Base-by-base conservation (phyloP, 1,284 basidiomycete species). In the Pterula multifida region DNA sequence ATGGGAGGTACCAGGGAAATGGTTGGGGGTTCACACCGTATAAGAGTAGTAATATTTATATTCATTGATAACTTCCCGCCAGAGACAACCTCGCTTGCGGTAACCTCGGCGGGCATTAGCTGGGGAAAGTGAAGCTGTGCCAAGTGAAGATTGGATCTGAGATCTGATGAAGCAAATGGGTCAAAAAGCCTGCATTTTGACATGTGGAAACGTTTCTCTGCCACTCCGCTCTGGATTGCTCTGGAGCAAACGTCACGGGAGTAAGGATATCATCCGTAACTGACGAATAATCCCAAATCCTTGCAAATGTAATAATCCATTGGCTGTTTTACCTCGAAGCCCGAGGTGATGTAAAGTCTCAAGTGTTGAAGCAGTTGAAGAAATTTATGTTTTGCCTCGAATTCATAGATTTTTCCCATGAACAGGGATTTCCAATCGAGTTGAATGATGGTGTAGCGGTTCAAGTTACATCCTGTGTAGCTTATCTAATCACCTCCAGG, bases 1-100 rank as follows among this genome's bases (percentile, higher is more conserved):
- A 42, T 32, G 28, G 28, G 15, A 32, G 4, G 21, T 6, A 42
- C 4, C 9, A 19, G 21, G 19, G 39, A 17, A 9, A 42, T 4
- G 21, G 19, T 17, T 6, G 17, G 39, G 39, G 17, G n/a, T 4
- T 22, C 9, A 42, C 9, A 22, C 9, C 9, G 39, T 11, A 17
- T 42, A 9, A 17, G 39, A 17, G 39, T 11, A 42, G 9, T n/a
- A 17, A 17, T 42, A 22, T 42, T 42, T 42, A 42, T 42, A 42
- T 42, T 22, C 13, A 42, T 9, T 42, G 39, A 42, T 42, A 42
- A 22, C 39, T 19, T 42, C 6, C 39, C 39, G 39, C 39, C 39
- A 42, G 4, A 42, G 39, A 42, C 39, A 42, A 42, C 19, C 39
- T 42, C 17, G 39, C 39, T 22, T 42, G 39, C 39, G 39, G 39